These are phyloP conservation scores for Trichoderma sp. DNA, from an alignment of 2,329 filamentous ascomycete species.

Conservation along the genomic window DNA sequence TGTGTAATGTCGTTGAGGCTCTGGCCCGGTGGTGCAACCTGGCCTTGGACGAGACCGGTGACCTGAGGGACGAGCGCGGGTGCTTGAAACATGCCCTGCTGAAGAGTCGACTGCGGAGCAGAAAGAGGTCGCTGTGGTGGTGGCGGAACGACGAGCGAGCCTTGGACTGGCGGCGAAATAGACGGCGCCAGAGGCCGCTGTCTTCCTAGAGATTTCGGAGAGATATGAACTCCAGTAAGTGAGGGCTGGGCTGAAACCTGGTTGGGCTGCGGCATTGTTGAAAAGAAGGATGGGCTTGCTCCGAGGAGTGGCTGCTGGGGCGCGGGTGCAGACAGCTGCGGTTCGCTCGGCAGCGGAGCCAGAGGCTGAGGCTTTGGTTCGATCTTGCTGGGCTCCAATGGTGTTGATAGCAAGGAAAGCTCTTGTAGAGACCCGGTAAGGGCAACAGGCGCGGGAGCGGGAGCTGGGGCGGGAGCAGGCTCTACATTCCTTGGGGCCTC, in stretches of 20 bases:
- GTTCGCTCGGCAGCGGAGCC: constrained; percentile 2
- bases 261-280: constrained; percentile 31
- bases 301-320: constrained; percentile 50
- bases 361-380: constrained; percentile 30
- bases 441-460: background rate
- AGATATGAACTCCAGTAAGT: constrained; percentile 20
- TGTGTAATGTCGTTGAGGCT: constrained; percentile 73
- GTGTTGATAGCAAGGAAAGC: constrained; percentile 54
- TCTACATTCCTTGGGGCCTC: background rate
- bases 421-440: constrained; percentile 62
- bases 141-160: constrained; percentile 69
- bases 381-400: constrained; percentile 53
- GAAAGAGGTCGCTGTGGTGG: constrained; percentile 82
- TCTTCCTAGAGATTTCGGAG: constrained; percentile 43
- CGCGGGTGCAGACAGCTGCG: background rate
- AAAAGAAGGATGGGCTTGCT: constrained; percentile 62
- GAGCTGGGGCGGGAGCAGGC: background rate
- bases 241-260: background rate
- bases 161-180: constrained; percentile 53
- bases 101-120: constrained; percentile 74
- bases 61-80: constrained; percentile 81
- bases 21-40: constrained; percentile 72
- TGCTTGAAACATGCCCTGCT: constrained; percentile 70
- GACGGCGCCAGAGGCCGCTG: constrained; percentile 70
- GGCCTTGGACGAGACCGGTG: constrained; percentile 67